Evolutionary conservation across 1,284 basidiomycete genomes (phyloP).

Genomic region (Moesziomyces globuligerus): DNA sequence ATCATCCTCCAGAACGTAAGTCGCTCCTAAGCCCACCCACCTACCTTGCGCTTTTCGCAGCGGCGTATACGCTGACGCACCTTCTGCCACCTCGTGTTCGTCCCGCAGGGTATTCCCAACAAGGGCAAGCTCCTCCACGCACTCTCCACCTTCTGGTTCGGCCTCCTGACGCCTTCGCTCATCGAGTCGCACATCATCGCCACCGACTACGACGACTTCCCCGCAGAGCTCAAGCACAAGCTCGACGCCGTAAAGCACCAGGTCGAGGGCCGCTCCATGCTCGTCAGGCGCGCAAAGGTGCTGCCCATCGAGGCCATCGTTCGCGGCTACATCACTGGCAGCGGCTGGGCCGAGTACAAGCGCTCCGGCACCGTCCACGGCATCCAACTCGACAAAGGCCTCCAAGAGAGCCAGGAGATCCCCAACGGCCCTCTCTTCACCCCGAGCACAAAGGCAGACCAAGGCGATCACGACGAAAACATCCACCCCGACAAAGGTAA

Average conservation of each 20-base stretch:
- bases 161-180: constrained; percentile 71
- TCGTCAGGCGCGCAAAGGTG: constrained; percentile 88
- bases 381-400: constrained; percentile 78
- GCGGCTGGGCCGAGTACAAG: constrained; percentile 94
- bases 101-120: constrained; percentile 81
- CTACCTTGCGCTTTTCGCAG: no score
- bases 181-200: constrained; percentile 63
- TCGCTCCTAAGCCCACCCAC: background rate
- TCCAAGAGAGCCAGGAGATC: constrained; percentile 81
- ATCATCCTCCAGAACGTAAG: constrained; percentile 71
- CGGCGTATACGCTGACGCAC: no score
- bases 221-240: constrained; percentile 41
- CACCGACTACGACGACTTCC: constrained; percentile 53
- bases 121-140: constrained; percentile 91
- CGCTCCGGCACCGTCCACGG: constrained; percentile 88
- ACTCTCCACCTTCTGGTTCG: constrained; percentile 95
- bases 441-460: constrained; percentile 95
- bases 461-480: constrained; percentile 95
- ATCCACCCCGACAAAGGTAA: constrained; percentile 89
- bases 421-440: constrained; percentile 81
- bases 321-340: constrained; percentile 95
- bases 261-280: constrained; percentile 86
- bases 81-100: background rate
- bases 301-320: constrained; percentile 97
- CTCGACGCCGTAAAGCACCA: constrained; percentile 67